phyloP scores from a whole-genome alignment of 2,329 filamentous ascomycete genomes.

The Tolypocladium ophioglossoides region DNA sequence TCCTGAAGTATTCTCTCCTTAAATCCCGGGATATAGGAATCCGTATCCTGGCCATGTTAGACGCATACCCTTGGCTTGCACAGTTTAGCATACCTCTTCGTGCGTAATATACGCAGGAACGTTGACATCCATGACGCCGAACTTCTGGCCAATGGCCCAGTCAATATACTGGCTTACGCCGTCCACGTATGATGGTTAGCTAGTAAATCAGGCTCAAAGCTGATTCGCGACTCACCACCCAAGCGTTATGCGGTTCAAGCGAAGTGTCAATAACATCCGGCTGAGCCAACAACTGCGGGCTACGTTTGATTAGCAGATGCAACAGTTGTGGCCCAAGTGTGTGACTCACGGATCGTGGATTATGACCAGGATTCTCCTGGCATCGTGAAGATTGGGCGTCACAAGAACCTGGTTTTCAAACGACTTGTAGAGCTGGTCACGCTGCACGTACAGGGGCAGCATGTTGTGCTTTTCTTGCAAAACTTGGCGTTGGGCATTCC shows the following conservation, averaged over 20 bases:
- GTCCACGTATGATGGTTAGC: slow-evolving; percentile 54
- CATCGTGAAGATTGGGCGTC: slow-evolving; percentile 57
- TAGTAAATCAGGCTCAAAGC: background rate
- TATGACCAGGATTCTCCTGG: slow-evolving; percentile 65
- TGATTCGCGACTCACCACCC: slow-evolving; percentile 54
- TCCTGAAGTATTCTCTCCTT: slow-evolving; percentile 40
- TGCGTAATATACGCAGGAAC: slow-evolving; percentile 67
- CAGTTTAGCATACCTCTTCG: slow-evolving; percentile 35
- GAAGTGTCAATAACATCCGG: slow-evolving; percentile 60
- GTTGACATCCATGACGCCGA: slow-evolving; percentile 85
- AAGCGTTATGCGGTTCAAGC: slow-evolving; percentile 75
- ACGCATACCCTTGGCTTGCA: background rate
- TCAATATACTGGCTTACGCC: slow-evolving; percentile 69
- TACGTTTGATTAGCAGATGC: slow-evolving; percentile 10
- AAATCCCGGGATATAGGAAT: slow-evolving; percentile 33
- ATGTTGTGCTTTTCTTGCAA: slow-evolving; percentile 67
- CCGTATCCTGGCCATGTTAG: slow-evolving; percentile 28
- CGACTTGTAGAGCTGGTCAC: slow-evolving; percentile 59
- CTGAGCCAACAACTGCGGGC: slow-evolving; percentile 60
- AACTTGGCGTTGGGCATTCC: slow-evolving; percentile 62
- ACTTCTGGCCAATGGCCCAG: slow-evolving; percentile 68
- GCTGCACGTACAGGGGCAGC: slow-evolving; percentile 69
- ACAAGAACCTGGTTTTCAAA: slow-evolving; percentile 83
- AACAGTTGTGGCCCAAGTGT: background rate
- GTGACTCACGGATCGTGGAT: slow-evolving; percentile 76